Conservation (phyloP, 2,329 filamentous ascomycete species). For the Trichoderma arundinaceum region DNA sequence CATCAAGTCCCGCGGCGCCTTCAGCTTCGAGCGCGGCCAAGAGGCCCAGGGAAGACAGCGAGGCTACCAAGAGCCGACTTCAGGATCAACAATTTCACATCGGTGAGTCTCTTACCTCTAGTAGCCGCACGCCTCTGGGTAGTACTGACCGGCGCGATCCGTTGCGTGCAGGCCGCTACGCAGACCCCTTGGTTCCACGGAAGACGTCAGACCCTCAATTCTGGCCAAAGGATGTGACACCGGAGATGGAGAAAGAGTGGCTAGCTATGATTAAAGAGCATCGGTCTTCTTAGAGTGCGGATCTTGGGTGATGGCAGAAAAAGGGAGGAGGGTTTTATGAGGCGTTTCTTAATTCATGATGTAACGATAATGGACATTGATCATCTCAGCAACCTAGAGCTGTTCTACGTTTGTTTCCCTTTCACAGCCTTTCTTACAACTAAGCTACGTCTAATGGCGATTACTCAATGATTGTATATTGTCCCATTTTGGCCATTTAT, state of each 20-base stretch:
- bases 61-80: slow-evolving; percentile 47
- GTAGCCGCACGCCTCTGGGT: neutral
- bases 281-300: slow-evolving; percentile 5
- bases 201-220: slow-evolving; percentile 42
- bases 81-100: slow-evolving; percentile 54
- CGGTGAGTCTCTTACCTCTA: slow-evolving; percentile 45
- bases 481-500: neutral
- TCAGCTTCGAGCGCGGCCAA: slow-evolving; percentile 41
- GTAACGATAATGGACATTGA: slow-evolving; percentile 3
- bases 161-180: slow-evolving; percentile 45
- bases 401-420: neutral
- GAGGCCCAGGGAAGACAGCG: slow-evolving; percentile 53
- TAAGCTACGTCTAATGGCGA: neutral
- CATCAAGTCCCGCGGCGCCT: slow-evolving; percentile 34
- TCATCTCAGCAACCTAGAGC: neutral
- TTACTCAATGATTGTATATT: neutral
- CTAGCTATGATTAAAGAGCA: slow-evolving; percentile 41
- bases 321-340: neutral
- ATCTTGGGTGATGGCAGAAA: neutral
- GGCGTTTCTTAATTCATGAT: neutral
- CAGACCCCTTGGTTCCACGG: slow-evolving; percentile 54
- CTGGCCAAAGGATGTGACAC: slow-evolving; percentile 49
- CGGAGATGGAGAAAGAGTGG: slow-evolving; percentile 50
- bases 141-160: slow-evolving; percentile 1
- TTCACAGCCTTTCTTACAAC: neutral